Evolutionary conservation across 2,329 filamentous ascomycete species (phyloP), one percentile per base, ranked within the genome.

Genomic region (Endoconidiophora laricicola): DNA sequence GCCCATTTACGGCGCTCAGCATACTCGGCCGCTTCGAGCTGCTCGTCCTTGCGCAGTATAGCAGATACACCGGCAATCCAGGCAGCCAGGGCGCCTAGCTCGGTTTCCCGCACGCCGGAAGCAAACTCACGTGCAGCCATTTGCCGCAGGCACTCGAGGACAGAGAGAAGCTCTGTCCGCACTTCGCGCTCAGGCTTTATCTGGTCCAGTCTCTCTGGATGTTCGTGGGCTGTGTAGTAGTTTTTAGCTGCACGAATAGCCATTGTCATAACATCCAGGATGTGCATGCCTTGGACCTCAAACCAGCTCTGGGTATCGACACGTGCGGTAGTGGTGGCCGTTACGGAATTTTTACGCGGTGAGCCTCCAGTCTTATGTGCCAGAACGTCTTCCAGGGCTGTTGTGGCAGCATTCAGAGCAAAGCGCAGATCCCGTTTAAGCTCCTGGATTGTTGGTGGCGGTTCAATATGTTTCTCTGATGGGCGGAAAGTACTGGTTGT

Each of bases 401-500:
- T 76, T 52, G 73, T 69, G 1, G 85, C 84, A 55, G 83, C 79
- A 39, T 74, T 70, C 18, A 98, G 69, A 4, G 81, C 74, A 53
- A 76, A 74, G 47, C 81, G 88, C 41, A 79, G 65, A 20, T 76
- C 71, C 14, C 64, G 59, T 60, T 90, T 84, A 51, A 98, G 73
- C 54, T 90, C 81, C 45, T 78, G 71, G 55, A 90, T 78, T 53
- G 91, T 83, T 6, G 91, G 91, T 38, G 88, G 86, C 46, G 83
- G 90, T 9, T 86, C 79, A 20, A 94, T 73, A 52, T 81, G 80
- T 58, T 87, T 85, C 54, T 86, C 81, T 57, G 83, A 81, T 59
- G 87, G 79, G 56, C 85, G 87, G 65, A 96, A 98, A 2, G 91
- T 98, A 71, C 88, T 95, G 39, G 90, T 86, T 0, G 91, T 98